A percentile compares a stretch with the other conserved stretches of the same genome.
Conservation (phyloP, 805 yeast genomes). For the Pichia cephalocereana region DNA sequence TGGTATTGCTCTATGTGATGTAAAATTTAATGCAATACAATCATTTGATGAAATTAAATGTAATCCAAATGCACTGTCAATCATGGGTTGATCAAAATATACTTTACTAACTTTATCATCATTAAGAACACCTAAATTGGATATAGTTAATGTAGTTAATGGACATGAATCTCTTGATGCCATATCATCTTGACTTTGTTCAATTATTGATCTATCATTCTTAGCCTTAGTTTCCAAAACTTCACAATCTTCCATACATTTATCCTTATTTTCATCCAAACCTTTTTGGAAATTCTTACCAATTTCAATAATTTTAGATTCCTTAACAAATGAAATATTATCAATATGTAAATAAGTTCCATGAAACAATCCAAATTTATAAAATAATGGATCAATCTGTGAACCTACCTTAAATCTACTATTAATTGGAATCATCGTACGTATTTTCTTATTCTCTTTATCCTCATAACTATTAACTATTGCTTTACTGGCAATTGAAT, state of each 20-base stretch:
- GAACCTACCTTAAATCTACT: neutral
- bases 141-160: constrained; percentile 4
- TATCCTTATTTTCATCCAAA: neutral
- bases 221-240: neutral
- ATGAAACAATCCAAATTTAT: constrained; percentile 5
- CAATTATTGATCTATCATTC: neutral
- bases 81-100: constrained; percentile 11
- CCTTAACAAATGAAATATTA: neutral
- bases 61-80: constrained; percentile 9
- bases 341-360: constrained; percentile 3
- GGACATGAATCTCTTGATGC: neutral
- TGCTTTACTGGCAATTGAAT: neutral
- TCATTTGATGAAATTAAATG: constrained; percentile 1
- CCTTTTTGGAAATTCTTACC: constrained; percentile 2
- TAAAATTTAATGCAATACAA: constrained; percentile 5
- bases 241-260: constrained; percentile 2
- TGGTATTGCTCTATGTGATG: constrained; percentile 6
- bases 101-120: neutral
- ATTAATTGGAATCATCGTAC: neutral
- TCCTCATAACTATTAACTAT: too few species aligned
- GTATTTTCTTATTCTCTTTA: neutral
- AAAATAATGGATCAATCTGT: neutral
- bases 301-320: neutral
- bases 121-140: constrained; percentile 6
- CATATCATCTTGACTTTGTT: neutral